Base-by-base conservation (phyloP, 140 eudicot species). In the Ambrosia hybrid region DNA sequence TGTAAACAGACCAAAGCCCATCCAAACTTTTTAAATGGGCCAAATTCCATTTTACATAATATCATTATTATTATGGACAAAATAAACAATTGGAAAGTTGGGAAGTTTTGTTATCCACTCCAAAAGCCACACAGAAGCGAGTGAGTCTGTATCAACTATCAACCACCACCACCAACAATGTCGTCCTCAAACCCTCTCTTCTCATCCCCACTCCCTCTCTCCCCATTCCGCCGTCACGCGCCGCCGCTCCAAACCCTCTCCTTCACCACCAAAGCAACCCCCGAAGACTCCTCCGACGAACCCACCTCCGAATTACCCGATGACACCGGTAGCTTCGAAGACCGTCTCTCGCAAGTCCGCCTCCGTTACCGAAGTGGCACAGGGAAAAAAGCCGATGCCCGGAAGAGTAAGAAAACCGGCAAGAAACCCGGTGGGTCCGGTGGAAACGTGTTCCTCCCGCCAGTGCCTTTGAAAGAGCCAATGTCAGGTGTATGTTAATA, bases 361-460 rank as follows among this genome's bases (percentile, higher is more conserved):
- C 63, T 84, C 38, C 88, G 95, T 6, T 80, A 85, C 81, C 78
- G 85, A 15, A 81, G 89, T 61, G 96, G 98, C 41, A 68, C 85
- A 43, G 98, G 96, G 4, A 92, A 92, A 75, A 92, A 90, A 73
- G 95, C 98, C 17, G 93, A 92, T 62, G 81, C 64, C 76, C 83
- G 96, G 4, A 92, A 92, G 70, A 69, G 69, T 72, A 82, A 83
- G 17, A 89, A 89, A 67, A 70, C 88, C 21, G 91, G 91, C 1
- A 86, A 81, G 83, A 87, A 87, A 73, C 0, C 78, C 59, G 83
- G 87, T 11, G 78, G 84, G 1, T 66, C 87, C 12, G 74, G 80
- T 5, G 77, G 72, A 21, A 65, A 76, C 48, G 61, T 89, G 4
- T 87, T 75, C 74, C 87, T 92, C 3, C 98, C 96, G 14, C 95